Evolutionary conservation across 164 flowering plant species (phyloP).

Genomic region (Euptelea pleiosperma): DNA sequence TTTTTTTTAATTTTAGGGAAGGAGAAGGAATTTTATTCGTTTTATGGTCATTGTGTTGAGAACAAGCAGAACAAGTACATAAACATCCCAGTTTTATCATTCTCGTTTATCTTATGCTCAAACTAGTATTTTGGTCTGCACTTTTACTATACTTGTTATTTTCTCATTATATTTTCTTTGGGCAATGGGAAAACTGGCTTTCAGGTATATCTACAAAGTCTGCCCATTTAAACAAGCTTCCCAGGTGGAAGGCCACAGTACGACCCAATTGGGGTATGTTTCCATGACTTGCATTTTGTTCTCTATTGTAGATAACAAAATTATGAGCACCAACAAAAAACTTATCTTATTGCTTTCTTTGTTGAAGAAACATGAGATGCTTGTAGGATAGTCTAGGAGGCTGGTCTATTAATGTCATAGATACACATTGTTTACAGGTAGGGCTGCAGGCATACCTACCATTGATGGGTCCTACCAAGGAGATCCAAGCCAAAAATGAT

Average conservation of each 20-base stretch:
- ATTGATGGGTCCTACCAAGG: neutral
- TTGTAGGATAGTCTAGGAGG: too few relatives aligned
- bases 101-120: slow-evolving; percentile 1
- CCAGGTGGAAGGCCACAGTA: slow-evolving; percentile 80
- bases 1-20: slow-evolving; percentile 47
- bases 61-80: slow-evolving; percentile 82
- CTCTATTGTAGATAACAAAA: neutral
- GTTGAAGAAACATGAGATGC: too few relatives aligned
- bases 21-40: slow-evolving; percentile 89
- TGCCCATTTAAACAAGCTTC: slow-evolving; percentile 94
- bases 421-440: too few relatives aligned
- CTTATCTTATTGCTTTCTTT: too few relatives aligned
- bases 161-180: slow-evolving; percentile 5
- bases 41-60: slow-evolving; percentile 83
- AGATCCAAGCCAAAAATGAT: neutral
- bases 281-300: neutral
- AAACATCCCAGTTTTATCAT: slow-evolving; percentile 4
- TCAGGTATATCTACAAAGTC: slow-evolving; percentile 91
- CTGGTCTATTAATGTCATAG: too few relatives aligned
- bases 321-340: neutral
- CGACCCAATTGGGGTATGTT: slow-evolving; percentile 78
- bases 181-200: slow-evolving; percentile 6
- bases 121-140: slow-evolving; percentile 3
- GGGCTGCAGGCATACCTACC: neutral
- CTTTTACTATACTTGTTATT: neutral